Evolutionary conservation across 148 eudicot genomes (phyloP), one percentile per base, ranked within the genome.

Genomic region (Silene latifolia): DNA sequence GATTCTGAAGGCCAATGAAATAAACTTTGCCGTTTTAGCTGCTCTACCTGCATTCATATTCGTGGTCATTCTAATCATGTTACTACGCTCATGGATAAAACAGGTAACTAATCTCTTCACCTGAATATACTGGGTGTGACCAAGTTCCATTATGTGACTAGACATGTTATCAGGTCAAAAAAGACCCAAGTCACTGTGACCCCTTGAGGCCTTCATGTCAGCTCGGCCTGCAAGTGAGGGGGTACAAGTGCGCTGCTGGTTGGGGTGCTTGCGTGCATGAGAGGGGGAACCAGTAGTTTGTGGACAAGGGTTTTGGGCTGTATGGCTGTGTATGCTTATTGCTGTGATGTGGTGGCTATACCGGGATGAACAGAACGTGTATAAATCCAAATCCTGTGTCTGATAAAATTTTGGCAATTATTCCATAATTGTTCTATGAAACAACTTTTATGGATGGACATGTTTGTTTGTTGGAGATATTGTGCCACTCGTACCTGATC

Each of bases 1-100:
- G 89, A 96, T 96, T 82, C 88, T 96, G 48, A 89, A 86, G 89
- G 99, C 99, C 81, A 96, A 96, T 78, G 99, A 96, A 73, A 96
- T 96, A 79, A 96, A 96, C 85, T 96, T 96, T 80, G 99, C 99
- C 72, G 81, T 96, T 78, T 82, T 96, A 72, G 99, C 99, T 80
- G 98, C 99, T 51, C 89, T 96, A 81, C 99, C 99, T 47, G 98
- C 98, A 35, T 92, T 92, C 63, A 74, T 83, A 74, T 74, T 92
- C 54, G 85, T 91, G 72, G 68, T 96, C 76, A 68, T 85, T 83
- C 72, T 86, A 63, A 74, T 87, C 63, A 86, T 85, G 88, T 67
- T 90, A 67, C 78, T 89, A 54, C 99, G 97, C 60, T 93, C 99
- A 56, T 90, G 97, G 99, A 70, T 92, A 47, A 92, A 83, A 80